Evolutionary conservation across 345 rosid species (phyloP).

Genomic region (Euphorbia tirucalli): DNA sequence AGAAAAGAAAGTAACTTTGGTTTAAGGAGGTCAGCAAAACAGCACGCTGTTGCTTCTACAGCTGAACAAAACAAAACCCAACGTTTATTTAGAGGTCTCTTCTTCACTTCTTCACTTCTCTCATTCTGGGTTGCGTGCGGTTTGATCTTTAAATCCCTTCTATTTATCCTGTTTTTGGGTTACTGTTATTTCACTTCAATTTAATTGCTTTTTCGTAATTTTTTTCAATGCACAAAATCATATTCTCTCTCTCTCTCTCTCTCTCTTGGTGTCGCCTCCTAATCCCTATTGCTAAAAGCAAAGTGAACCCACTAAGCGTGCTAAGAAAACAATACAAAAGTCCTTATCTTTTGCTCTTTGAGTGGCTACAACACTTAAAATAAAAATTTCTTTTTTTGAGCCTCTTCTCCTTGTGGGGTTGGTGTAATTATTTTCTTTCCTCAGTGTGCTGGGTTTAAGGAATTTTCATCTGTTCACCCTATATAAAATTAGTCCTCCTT

Average conservation of each 20-base stretch:
- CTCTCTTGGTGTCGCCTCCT: neutral
- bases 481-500: constrained; percentile 15
- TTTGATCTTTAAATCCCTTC: constrained; percentile 25
- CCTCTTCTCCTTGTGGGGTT: constrained; percentile 11
- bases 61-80: constrained; percentile 37
- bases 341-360: constrained; percentile 8
- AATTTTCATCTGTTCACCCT: constrained; percentile 11
- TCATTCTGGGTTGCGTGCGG: constrained; percentile 59
- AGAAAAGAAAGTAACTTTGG: constrained; percentile 11
- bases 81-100: constrained; percentile 24
- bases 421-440: constrained; percentile 9
- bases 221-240: too few species aligned
- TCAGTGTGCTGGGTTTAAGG: constrained; percentile 21
- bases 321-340: constrained; percentile 24
- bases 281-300: constrained; percentile 6
- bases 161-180: constrained; percentile 33
- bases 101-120: neutral
- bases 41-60: constrained; percentile 55
- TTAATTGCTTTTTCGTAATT: neutral
- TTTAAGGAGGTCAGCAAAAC: constrained; percentile 22
- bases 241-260: too few species aligned
- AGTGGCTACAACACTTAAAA: constrained; percentile 16
- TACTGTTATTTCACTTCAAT: constrained; percentile 10
- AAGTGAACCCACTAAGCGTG: constrained; percentile 38
- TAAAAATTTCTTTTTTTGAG: neutral